Conservation (phyloP, 345 rosid species). For the Melaleuca alternifolia region DNA sequence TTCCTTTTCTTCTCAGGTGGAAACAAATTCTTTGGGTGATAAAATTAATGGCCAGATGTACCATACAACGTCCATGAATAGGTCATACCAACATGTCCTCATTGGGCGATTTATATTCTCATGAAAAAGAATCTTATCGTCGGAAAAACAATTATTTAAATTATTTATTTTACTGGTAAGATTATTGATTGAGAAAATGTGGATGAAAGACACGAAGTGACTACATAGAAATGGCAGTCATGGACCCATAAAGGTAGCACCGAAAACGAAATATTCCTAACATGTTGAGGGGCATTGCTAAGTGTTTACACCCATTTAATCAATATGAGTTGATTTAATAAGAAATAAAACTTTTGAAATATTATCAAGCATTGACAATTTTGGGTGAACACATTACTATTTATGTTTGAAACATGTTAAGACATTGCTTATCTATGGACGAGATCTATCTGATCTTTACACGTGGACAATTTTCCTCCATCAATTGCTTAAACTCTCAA, state of each 20-base stretch:
- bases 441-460: too few relatives aligned
- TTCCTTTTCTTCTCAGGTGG: neutral
- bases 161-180: neutral
- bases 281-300: neutral
- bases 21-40: neutral
- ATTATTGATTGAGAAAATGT: neutral
- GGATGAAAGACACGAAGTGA: neutral
- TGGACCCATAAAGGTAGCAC: neutral
- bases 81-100: neutral
- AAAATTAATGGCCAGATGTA: neutral
- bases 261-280: neutral
- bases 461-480: accelerated
- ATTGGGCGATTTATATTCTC: neutral
- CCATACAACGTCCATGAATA: neutral
- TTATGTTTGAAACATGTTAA: neutral
- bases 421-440: too few relatives aligned
- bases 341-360: neutral
- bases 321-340: neutral
- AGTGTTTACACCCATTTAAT: accelerated
- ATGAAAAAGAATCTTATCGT: neutral
- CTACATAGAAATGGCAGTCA: neutral
- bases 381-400: neutral
- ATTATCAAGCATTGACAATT: neutral
- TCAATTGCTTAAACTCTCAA: neutral
- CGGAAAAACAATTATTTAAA: neutral